Evolutionary conservation across 2,329 filamentous ascomycete genomes (phyloP), one percentile per base, ranked within the genome.

Genomic region (Colletotrichum australisinense): DNA sequence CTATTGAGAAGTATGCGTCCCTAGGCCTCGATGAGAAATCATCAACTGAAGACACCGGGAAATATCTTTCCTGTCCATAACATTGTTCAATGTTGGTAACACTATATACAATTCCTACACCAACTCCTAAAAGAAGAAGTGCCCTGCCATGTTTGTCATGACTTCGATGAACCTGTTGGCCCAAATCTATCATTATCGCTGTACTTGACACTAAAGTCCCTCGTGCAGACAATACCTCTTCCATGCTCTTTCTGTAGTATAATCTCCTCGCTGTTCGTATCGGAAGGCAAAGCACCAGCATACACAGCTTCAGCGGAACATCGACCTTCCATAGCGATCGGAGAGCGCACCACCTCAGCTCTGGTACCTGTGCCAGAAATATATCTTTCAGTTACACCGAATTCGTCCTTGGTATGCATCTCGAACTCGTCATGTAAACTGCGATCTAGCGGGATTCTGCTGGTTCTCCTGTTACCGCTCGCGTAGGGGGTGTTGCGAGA

Each of bases 231-330:
- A 35, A 67, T 63, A 14, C 26, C 38, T 6, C 26, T 30, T 4
- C 49, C 32, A 14, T 32, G 56, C 22, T 42, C 38, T 32, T 52
- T 67, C n/a, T 69, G 38, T 3, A 73, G 11, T 28, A 66, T 68
- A 19, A 74, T 56, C 19, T 73, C 64, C 24, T 69, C 69, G 42
- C 65, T 67, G 38, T 66, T 69, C 16, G 53, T 12, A 19, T 69
- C 64, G 2, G 73, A 73, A n/a, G 59, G 3, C 12, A 53, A 19
- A n/a, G 42, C 8, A 8, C 24, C 22, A 11, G 38, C 56, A 32
- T 49, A 58, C 14, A 19, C 24, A 14, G 35, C 16, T 19, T 66
- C 53, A 8, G 26, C 38, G 8, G 42, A 63, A 22, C 24, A 52
- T 22, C 46, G 60, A 12, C 4, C 28, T 28, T 63, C 4, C n/a